Evolutionary conservation across 352 stramenopile species (phyloP).

Genomic region (Pythium aristosporum): DNA sequence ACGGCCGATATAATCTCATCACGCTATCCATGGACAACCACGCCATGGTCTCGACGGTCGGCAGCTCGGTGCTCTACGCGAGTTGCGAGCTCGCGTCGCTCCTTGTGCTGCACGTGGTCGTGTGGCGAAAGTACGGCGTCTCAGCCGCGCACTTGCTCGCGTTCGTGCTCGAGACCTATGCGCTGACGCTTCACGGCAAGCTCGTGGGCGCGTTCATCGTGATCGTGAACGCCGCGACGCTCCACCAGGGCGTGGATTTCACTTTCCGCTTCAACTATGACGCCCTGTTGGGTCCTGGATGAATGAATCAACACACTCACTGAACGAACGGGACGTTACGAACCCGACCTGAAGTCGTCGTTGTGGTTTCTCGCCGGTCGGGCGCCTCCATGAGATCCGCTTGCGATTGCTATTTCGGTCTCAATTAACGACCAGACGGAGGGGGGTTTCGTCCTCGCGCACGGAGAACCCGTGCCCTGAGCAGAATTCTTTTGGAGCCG

Average conservation of each 20-base stretch:
- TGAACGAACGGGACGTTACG: neutral
- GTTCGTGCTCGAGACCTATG: slow-evolving; percentile 41
- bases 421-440: too few relatives aligned
- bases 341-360: too few relatives aligned
- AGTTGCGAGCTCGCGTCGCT: slow-evolving; percentile 27
- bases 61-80: slow-evolving; percentile 25
- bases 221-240: slow-evolving; percentile 2
- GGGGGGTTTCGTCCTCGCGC: too few relatives aligned
- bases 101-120: neutral
- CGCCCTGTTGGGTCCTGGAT: neutral
- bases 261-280: slow-evolving; percentile 12
- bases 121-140: slow-evolving; percentile 27
- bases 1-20: slow-evolving; percentile 15
- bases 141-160: slow-evolving; percentile 29
- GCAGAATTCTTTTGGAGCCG: too few relatives aligned
- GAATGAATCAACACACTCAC: too few relatives aligned
- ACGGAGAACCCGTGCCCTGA: too few relatives aligned
- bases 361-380: too few relatives aligned
- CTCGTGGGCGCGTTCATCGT: slow-evolving; percentile 27
- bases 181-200: slow-evolving; percentile 39
- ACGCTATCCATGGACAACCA: neutral
- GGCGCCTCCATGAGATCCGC: too few relatives aligned
- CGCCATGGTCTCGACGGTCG: slow-evolving; percentile 1
- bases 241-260: slow-evolving; percentile 22
- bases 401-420: too few relatives aligned